phyloP scores from a whole-genome alignment of 2,329 filamentous ascomycete genomes.

The Remersonia thermophila region DNA sequence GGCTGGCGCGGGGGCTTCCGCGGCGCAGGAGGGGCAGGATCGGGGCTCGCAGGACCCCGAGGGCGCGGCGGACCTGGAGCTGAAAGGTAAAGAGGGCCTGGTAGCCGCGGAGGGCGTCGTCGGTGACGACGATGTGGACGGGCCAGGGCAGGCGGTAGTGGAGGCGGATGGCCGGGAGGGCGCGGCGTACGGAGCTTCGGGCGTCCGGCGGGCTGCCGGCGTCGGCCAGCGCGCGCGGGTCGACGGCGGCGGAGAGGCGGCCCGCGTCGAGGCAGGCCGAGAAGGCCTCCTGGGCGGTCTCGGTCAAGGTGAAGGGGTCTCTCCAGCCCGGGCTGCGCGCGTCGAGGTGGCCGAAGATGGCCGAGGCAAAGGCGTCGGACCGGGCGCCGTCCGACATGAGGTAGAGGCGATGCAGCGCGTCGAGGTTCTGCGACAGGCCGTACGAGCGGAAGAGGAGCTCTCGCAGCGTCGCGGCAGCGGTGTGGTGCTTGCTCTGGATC shows the following conservation, averaged over 20 bases:
- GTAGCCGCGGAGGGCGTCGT: conserved; percentile 52
- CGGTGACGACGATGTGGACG: conserved; percentile 59
- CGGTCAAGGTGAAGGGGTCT: conserved; percentile 70
- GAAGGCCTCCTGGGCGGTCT: conserved; percentile 63
- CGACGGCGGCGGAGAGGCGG: conserved; percentile 48
- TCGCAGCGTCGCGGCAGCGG: conserved; percentile 55
- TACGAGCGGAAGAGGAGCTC: conserved; percentile 56
- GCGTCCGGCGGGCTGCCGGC: conserved; percentile 28
- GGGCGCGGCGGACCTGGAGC: conserved; percentile 63
- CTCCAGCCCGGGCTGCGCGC: conserved; percentile 51
- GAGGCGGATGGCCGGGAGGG: conserved; percentile 51
- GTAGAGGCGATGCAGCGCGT: conserved; percentile 60
- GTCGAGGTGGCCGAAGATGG: conserved; percentile 67
- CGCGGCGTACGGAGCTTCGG: conserved; percentile 45
- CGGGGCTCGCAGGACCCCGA: conserved; percentile 49
- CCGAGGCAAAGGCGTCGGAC: conserved; percentile 51
- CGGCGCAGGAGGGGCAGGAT: conserved; percentile 21
- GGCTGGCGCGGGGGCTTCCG: conserved; percentile 9
- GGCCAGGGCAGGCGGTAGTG: conserved; percentile 57
- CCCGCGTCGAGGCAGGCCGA: conserved; percentile 43
- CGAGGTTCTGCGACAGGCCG: conserved; percentile 51
- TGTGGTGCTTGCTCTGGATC: conserved; percentile 61
- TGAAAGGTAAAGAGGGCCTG: conserved; percentile 63
- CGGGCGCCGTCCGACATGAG: conserved; percentile 62
- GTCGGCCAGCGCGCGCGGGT: conserved; percentile 22